Base-by-base conservation (phyloP, 2,329 filamentous ascomycete species). In the Talaromyces sp. region DNA sequence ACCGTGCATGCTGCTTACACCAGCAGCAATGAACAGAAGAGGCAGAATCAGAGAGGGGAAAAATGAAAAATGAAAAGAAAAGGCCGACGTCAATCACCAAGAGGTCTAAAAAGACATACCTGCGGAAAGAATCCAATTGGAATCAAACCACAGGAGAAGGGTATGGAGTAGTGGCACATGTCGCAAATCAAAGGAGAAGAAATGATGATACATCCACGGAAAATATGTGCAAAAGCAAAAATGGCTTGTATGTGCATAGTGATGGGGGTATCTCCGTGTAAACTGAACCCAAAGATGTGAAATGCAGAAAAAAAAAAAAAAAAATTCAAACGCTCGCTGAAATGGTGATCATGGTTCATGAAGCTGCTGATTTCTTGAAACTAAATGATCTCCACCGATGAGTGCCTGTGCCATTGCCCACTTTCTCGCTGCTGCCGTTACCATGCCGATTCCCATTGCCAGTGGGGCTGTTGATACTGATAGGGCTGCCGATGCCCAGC, bases 181-280 rank as follows among this genome's bases (percentile, higher is more conserved):
- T 40, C 35, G 33, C 51, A 51, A 50, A 51, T 56, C 47, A 40
- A 55, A 53, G 52, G 56, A 63, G 61, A 60, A 45, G 47, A 51
- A 48, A 51, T 68, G 65, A 65, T 69, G 55, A 61, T 69, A 69
- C 64, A 70, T 66, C 56, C 57, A 58, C 48, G 49, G 39, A 61
- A 52, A 49, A 50, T 69, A 69, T 70, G 64, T 70, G 66, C 65
- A 65, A 41, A 56, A 61, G 53, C 51, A 55, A 56, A 49, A 51
- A 33, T 57, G 43, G 54, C 52, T 61, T 32, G 36, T 61, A 64
- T 64, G 61, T 63, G 61, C 61, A 64, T 50, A 45, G 44, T 45
- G 20, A 46, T 50, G 35, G 43, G 55, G 58, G 60, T 62, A 63
- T 60, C 58, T 63, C 57, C 19, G 47, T 46, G 54, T 48, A 36